A percentile compares a stretch with the other conserved stretches of the same genome.
phyloP scores from a whole-genome alignment of 2,329 filamentous ascomycete genomes.

The Aciculosporium take region DNA sequence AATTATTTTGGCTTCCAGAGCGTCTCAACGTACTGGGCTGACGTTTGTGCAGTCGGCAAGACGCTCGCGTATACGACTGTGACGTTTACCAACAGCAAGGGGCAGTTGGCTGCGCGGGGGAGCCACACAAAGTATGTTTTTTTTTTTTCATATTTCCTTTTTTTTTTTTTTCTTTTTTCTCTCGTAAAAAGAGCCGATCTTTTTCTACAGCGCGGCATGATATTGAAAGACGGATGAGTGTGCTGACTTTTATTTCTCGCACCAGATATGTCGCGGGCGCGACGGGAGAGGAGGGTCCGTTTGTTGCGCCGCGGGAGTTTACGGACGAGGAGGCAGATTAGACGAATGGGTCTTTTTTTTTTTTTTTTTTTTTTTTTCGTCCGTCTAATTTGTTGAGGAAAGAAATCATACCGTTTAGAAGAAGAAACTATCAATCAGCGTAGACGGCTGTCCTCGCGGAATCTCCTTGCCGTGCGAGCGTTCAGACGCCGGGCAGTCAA shows the following conservation, averaged over 20 bases:
- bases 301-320: conserved; percentile 22
- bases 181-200: no score
- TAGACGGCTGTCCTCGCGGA: no score
- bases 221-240: conserved; percentile 1
- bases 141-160: conserved; percentile 8
- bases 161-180: neutral
- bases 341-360: neutral
- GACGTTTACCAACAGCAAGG: conserved; percentile 43
- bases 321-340: conserved; percentile 14
- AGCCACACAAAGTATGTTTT: conserved; percentile 49
- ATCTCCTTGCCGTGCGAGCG: no score
- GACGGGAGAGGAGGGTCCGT: conserved; percentile 21
- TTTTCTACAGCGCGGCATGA: no score
- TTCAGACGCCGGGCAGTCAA: no score
- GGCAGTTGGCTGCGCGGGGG: conserved; percentile 45
- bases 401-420: no score
- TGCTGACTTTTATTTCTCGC: conserved; percentile 1
- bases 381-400: neutral
- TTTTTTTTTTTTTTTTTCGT: neutral
- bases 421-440: no score
- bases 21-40: conserved; percentile 1
- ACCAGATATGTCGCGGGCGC: conserved; percentile 29
- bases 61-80: conserved; percentile 48
- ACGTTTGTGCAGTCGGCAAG: conserved; percentile 40
- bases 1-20: neutral